phyloP scores from a whole-genome alignment of 2,329 filamentous ascomycete species.

The Sclerotinia sclerotiorum region DNA sequence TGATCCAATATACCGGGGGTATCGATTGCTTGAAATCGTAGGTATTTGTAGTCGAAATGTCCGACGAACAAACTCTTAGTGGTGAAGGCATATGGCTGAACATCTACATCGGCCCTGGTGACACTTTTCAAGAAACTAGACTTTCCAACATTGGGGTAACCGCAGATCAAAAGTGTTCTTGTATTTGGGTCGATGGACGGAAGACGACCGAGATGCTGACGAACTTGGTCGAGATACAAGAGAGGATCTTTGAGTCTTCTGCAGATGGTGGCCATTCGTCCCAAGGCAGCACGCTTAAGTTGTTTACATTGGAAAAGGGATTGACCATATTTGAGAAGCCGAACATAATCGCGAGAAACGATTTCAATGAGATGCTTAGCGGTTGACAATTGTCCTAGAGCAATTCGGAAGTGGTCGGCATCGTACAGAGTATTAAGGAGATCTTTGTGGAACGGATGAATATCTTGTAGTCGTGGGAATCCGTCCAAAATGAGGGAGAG shows the following conservation, averaged over 20 bases:
- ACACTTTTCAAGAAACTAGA: constrained; percentile 92
- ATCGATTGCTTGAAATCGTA: constrained; percentile 89
- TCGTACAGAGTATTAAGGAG: constrained; percentile 98
- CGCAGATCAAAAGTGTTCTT: constrained; percentile 90
- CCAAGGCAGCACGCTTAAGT: constrained; percentile 91
- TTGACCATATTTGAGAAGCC: constrained; percentile 93
- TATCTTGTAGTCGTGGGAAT: constrained; percentile 89
- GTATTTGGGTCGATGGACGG: constrained; percentile 99
- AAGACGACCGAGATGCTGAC: constrained; percentile 94
- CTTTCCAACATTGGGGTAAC: constrained; percentile 97
- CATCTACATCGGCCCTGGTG: constrained; percentile 91
- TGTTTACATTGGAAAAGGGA: constrained; percentile 99
- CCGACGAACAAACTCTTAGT: constrained; percentile 97
- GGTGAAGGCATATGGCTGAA: constrained; percentile 97
- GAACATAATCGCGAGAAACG: constrained; percentile 92
- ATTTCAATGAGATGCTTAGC: constrained; percentile 97
- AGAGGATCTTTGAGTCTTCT: constrained; percentile 93
- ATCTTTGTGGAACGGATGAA: constrained; percentile 85
- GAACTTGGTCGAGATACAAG: constrained; percentile 91
- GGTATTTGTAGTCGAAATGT: constrained; percentile 96
- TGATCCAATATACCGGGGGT: constrained; percentile 98
- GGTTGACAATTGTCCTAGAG: constrained; percentile 91
- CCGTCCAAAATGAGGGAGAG: constrained; percentile 86
- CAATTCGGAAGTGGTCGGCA: constrained; percentile 96
- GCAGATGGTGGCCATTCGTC: constrained; percentile 97